phyloP scores from a whole-genome alignment of 2,329 filamentous ascomycete species.

The Colletotrichum sp. region DNA sequence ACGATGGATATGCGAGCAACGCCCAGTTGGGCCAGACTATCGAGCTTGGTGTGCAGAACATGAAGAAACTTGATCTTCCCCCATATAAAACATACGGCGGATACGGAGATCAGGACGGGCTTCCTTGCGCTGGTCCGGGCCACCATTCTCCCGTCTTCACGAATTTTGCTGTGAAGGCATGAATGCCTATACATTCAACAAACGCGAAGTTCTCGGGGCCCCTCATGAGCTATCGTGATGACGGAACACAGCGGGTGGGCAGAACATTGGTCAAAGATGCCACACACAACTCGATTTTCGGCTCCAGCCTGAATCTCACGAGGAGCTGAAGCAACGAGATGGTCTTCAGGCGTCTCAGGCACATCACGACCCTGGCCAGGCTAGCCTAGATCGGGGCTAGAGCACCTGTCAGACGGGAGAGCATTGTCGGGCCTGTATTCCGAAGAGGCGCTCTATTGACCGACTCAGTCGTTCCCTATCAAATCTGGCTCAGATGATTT shows the following conservation, averaged over 20 bases:
- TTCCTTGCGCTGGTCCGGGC: background rate
- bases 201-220: background rate
- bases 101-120: background rate
- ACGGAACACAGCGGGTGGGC: background rate
- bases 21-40: background rate
- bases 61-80: background rate
- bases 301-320: background rate
- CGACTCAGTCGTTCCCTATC: background rate
- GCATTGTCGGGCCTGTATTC: constrained; percentile 6
- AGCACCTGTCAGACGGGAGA: background rate
- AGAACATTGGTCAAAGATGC: background rate
- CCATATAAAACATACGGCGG: background rate
- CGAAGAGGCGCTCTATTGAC: background rate
- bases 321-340: background rate
- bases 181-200: background rate
- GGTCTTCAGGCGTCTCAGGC: background rate
- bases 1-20: background rate
- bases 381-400: background rate
- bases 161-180: background rate
- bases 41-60: background rate
- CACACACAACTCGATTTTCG: background rate
- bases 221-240: background rate
- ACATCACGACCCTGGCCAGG: background rate
- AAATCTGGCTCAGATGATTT: background rate
- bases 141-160: background rate